These are phyloP conservation scores for Pilatotrama ljubarskyi DNA, from an alignment of 768 basidiomycete genomes.

Conservation along the genomic window DNA sequence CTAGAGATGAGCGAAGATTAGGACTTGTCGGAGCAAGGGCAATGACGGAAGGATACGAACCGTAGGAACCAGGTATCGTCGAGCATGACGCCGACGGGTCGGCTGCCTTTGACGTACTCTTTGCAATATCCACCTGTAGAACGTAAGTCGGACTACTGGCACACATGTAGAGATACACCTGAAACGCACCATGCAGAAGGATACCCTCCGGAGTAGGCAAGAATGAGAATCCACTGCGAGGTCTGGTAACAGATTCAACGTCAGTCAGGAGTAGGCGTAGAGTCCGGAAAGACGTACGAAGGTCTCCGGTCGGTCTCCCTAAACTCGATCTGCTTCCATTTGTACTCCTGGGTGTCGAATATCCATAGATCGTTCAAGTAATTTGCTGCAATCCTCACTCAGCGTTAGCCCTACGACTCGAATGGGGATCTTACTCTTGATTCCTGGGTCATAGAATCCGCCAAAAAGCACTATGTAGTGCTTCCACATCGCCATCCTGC, in stretches of 20 bases:
- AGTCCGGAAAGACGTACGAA: conserved; percentile 47
- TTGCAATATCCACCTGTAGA: conserved; percentile 83
- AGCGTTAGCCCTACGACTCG: neutral
- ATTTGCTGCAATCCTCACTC: conserved; percentile 48
- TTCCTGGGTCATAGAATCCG: conserved; percentile 86
- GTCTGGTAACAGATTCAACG: conserved; percentile 37
- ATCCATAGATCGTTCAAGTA: conserved; percentile 86
- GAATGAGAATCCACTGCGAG: conserved; percentile 85
- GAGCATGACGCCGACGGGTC: conserved; percentile 81
- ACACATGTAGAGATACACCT: neutral
- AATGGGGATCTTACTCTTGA: conserved; percentile 55
- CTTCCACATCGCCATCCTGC: conserved; percentile 88
- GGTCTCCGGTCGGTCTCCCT: conserved; percentile 71
- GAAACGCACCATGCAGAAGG: conserved; percentile 63
- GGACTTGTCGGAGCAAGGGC: neutral
- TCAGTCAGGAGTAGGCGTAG: neutral
- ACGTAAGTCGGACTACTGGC: too few species aligned
- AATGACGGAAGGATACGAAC: conserved; percentile 43
- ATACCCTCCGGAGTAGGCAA: conserved; percentile 77
- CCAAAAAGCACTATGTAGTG: conserved; percentile 86
- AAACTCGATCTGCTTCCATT: conserved; percentile 79
- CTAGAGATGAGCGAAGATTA: conserved; percentile 26
- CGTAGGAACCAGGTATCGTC: conserved; percentile 89
- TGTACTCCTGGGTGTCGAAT: conserved; percentile 84
- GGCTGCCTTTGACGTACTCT: conserved; percentile 83